Evolutionary conservation across 2,329 filamentous ascomycete genomes (phyloP).

Genomic region (Pseudocercospora musae): DNA sequence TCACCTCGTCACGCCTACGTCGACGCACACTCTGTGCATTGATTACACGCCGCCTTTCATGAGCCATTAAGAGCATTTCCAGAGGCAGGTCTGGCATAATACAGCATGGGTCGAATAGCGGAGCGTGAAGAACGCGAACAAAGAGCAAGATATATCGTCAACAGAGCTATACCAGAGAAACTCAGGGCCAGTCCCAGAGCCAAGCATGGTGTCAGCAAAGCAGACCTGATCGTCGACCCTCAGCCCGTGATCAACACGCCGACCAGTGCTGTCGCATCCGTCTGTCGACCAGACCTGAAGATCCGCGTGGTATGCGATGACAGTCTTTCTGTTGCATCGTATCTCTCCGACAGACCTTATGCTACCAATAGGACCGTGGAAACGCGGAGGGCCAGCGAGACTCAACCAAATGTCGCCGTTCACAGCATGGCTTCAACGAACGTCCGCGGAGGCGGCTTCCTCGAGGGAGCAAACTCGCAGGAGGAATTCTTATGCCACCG

Average conservation of each 20-base stretch:
- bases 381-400: slow-evolving; percentile 23
- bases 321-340: slow-evolving; percentile 51
- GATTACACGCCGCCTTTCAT: not conserved
- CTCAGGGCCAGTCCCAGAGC: slow-evolving; percentile 54
- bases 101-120: slow-evolving; percentile 20
- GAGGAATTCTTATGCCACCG: slow-evolving; percentile 62
- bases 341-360: slow-evolving; percentile 26
- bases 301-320: slow-evolving; percentile 52
- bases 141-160: slow-evolving; percentile 52
- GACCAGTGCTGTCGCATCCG: slow-evolving; percentile 9
- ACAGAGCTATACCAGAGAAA: slow-evolving; percentile 57
- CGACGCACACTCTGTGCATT: not conserved
- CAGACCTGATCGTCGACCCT: slow-evolving; percentile 49
- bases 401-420: slow-evolving; percentile 48
- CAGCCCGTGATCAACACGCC: slow-evolving; percentile 23
- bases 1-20: slow-evolving; percentile 7
- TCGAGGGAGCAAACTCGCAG: slow-evolving; percentile 58
- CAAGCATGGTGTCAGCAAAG: slow-evolving; percentile 51
- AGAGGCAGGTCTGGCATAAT: not conserved
- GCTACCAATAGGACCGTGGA: slow-evolving; percentile 17
- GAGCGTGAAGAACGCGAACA: slow-evolving; percentile 27
- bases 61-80: not conserved
- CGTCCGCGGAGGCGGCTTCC: slow-evolving; percentile 59
- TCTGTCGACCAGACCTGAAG: slow-evolving; percentile 26
- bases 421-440: slow-evolving; percentile 64